A percentile compares a stretch with the other conserved stretches of the same genome.
Evolutionary conservation across 2,329 filamentous ascomycete species (phyloP).

Genomic region (Ophiostoma sp.): DNA sequence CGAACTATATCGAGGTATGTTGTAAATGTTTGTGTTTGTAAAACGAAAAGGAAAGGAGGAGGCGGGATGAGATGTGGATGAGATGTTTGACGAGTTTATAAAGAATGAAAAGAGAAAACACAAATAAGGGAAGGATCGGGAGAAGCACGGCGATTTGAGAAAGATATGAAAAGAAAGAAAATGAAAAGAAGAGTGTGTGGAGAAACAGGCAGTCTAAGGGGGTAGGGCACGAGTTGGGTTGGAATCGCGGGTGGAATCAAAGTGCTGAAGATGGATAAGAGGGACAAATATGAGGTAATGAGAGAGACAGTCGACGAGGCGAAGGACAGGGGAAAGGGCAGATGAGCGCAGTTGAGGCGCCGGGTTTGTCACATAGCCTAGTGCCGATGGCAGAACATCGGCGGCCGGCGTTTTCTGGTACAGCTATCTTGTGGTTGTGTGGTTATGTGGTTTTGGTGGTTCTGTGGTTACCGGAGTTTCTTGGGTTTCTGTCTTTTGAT

Average conservation of each 20-base stretch:
- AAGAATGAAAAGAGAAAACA: slow-evolving; percentile 6
- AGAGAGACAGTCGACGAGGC: slow-evolving; percentile 10
- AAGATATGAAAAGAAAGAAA: not conserved
- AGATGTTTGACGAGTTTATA: slow-evolving; percentile 16
- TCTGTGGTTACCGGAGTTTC: slow-evolving; percentile 10
- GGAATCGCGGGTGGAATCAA: slow-evolving; percentile 16
- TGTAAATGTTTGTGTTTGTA: slow-evolving; percentile 11
- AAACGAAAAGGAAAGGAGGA: slow-evolving; percentile 6
- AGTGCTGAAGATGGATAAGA: not conserved
- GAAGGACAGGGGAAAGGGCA: not conserved
- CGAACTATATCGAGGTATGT: not conserved
- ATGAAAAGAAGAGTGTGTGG: not conserved
- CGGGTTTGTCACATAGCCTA: slow-evolving; percentile 28
- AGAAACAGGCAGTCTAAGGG: not conserved
- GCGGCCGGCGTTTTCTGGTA: slow-evolving; percentile 10
- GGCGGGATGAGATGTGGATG: slow-evolving; percentile 2
- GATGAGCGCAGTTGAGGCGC: slow-evolving; percentile 10
- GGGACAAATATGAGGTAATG: slow-evolving; percentile 7
- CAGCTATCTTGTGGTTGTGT: not conserved
- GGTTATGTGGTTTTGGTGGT: not conserved
- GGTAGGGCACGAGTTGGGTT: not conserved
- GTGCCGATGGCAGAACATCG: slow-evolving; percentile 23
- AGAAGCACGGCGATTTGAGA: not conserved
- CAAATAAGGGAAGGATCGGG: slow-evolving; percentile 1
- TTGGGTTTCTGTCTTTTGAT: slow-evolving; percentile 35